Percentiles rank a stretch among this genome's conserved stretches.
Evolutionary conservation across 371 early-diverging fungal species (phyloP).

Genomic region (Syncephalis fuscata): DNA sequence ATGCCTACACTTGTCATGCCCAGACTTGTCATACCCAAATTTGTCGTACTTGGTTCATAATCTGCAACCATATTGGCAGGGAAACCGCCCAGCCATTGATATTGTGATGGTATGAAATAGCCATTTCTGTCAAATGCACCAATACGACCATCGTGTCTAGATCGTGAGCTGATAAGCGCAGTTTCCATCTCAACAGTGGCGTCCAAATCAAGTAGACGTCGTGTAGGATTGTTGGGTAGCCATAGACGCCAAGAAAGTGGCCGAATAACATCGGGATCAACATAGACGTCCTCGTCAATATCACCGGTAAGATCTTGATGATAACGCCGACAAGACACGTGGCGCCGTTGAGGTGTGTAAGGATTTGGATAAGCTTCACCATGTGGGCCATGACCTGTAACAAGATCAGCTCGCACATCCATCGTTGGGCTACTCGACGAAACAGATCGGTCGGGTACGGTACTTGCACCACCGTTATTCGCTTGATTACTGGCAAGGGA

Average conservation of each 20-base stretch:
- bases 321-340: slow-evolving; percentile 1
- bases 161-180: slow-evolving; percentile 10
- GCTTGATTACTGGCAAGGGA: too few relatives aligned
- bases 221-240: slow-evolving; percentile 18
- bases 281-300: slow-evolving; percentile 14
- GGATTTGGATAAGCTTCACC: neutral
- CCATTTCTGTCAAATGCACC: too few relatives aligned
- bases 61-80: too few relatives aligned
- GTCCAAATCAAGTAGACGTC: slow-evolving; percentile 14
- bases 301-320: slow-evolving; percentile 1
- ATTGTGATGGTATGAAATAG: too few relatives aligned
- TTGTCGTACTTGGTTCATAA: too few relatives aligned
- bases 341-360: neutral
- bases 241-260: slow-evolving; percentile 17
- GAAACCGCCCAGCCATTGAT: too few relatives aligned
- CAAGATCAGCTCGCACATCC: neutral
- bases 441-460: neutral
- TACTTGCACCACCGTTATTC: too few relatives aligned
- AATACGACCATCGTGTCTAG: too few relatives aligned
- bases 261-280: slow-evolving; percentile 18
- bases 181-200: slow-evolving; percentile 14
- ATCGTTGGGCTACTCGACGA: neutral
- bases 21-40: too few relatives aligned
- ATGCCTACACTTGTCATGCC: too few relatives aligned
- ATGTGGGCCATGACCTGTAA: neutral